These are phyloP conservation scores for Madurella fahalii DNA, from an alignment of 2,329 filamentous ascomycete genomes.

Conservation along the genomic window DNA sequence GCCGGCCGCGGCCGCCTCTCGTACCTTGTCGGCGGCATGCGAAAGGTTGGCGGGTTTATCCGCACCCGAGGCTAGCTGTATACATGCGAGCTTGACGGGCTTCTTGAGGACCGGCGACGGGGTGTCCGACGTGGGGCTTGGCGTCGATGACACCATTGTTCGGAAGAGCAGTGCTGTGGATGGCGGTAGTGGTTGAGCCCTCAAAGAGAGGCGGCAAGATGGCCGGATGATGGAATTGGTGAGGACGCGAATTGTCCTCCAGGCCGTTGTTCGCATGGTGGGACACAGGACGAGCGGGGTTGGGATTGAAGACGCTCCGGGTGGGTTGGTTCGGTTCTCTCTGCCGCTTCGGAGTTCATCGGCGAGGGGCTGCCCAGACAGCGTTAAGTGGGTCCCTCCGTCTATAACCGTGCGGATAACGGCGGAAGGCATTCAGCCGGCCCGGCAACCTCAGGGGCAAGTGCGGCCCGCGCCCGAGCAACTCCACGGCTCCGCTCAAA, in stretches of 20 bases:
- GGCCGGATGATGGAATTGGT: constrained; percentile 5
- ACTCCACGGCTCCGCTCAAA: too few species aligned
- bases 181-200: constrained; percentile 2
- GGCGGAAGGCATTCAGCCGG: constrained; percentile 6
- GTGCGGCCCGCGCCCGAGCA: too few species aligned
- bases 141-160: constrained; percentile 31
- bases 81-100: constrained; percentile 72
- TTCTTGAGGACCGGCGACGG: constrained; percentile 58
- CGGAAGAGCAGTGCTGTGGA: constrained; percentile 24
- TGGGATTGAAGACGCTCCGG: constrained; percentile 2
- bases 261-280: constrained; percentile 19
- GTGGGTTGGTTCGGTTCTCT: background rate
- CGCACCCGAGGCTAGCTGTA: constrained; percentile 75
- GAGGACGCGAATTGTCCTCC: constrained; percentile 19
- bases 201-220: background rate
- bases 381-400: constrained; percentile 6
- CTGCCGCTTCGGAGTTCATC: constrained; percentile 6
- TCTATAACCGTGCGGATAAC: background rate
- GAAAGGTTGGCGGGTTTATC: constrained; percentile 84
- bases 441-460: too few species aligned
- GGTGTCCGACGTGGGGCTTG: constrained; percentile 6
- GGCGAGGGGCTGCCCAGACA: constrained; percentile 12
- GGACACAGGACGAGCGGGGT: background rate
- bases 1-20: constrained; percentile 70
- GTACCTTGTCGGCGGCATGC: constrained; percentile 75